These are phyloP conservation scores for Fonsecaea pedrosoi DNA, from an alignment of 2,329 filamentous ascomycete species.

Conservation along the genomic window DNA sequence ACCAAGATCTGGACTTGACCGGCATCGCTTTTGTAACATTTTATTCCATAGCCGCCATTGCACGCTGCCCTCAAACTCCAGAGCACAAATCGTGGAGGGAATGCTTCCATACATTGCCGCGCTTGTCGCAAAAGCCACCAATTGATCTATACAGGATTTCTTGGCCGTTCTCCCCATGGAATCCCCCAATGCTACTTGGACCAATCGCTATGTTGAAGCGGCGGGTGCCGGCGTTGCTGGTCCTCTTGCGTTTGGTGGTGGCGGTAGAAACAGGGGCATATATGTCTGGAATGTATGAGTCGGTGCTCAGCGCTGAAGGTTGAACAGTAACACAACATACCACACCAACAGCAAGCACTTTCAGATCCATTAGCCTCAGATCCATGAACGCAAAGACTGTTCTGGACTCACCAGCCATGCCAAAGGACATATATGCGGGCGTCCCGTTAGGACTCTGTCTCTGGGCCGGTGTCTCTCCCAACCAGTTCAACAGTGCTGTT, in stretches of 20 bases:
- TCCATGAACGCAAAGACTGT: conserved; percentile 3
- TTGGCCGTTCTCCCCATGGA: conserved; percentile 22
- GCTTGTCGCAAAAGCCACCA: not conserved
- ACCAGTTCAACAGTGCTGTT: conserved; percentile 56
- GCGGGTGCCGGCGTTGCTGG: conserved; percentile 57
- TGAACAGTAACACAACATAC: conserved; percentile 45
- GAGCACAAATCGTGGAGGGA: not conserved
- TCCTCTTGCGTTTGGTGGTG: conserved; percentile 47
- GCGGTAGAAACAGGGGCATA: conserved; percentile 69
- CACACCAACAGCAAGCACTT: conserved; percentile 66
- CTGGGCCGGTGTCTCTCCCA: conserved; percentile 57
- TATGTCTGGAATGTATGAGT: conserved; percentile 58
- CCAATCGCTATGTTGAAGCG: conserved; percentile 44
- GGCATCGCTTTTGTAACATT: not conserved
- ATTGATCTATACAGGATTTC: not conserved
- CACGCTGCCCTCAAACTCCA: not conserved
- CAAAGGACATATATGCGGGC: conserved; percentile 75
- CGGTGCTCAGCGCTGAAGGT: not conserved
- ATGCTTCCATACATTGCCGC: not conserved
- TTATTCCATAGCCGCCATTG: not conserved
- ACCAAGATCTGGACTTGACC: not conserved
- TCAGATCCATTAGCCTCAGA: conserved; percentile 23
- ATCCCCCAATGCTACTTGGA: not conserved
- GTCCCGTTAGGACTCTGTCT: conserved; percentile 66
- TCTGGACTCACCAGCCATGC: conserved; percentile 73